phyloP scores from a whole-genome alignment of 2,329 filamentous ascomycete genomes.

The Cladophialophora immunda region DNA sequence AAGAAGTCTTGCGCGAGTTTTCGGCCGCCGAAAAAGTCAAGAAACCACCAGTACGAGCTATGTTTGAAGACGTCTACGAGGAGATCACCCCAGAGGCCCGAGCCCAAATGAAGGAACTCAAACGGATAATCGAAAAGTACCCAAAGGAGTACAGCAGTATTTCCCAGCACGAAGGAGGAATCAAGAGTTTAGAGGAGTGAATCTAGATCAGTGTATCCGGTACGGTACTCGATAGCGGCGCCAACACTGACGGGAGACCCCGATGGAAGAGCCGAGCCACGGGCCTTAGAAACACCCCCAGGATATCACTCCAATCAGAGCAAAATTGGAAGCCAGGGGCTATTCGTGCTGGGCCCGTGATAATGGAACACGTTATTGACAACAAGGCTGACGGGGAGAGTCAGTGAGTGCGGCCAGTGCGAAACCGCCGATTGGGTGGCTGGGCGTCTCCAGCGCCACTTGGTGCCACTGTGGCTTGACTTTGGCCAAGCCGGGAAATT shows the following conservation, averaged over 20 bases:
- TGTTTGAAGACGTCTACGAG: constrained; percentile 90
- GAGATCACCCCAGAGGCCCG: constrained; percentile 80
- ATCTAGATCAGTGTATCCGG: not conserved
- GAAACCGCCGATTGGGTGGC: not conserved
- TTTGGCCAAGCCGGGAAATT: constrained; percentile 9
- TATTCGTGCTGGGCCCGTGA: constrained; percentile 17
- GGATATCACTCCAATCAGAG: not conserved
- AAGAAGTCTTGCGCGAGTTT: constrained; percentile 84
- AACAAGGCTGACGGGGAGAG: not conserved
- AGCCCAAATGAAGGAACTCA: constrained; percentile 79
- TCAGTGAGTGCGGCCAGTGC: not conserved
- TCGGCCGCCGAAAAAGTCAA: constrained; percentile 70
- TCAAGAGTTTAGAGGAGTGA: constrained; percentile 63
- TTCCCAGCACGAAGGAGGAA: constrained; percentile 76
- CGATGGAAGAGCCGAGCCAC: not conserved
- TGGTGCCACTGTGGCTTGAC: constrained; percentile 13
- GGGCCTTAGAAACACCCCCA: not conserved
- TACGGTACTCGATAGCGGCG: not conserved
- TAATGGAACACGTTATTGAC: constrained; percentile 5
- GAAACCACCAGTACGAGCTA: constrained; percentile 61
- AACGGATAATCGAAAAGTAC: constrained; percentile 79
- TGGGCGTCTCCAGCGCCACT: not conserved
- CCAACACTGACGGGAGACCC: not conserved
- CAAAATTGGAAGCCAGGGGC: not conserved
- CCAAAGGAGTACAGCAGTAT: constrained; percentile 94